phyloP scores from a whole-genome alignment of 257 asterid species.

The Eucommia ulmoides region DNA sequence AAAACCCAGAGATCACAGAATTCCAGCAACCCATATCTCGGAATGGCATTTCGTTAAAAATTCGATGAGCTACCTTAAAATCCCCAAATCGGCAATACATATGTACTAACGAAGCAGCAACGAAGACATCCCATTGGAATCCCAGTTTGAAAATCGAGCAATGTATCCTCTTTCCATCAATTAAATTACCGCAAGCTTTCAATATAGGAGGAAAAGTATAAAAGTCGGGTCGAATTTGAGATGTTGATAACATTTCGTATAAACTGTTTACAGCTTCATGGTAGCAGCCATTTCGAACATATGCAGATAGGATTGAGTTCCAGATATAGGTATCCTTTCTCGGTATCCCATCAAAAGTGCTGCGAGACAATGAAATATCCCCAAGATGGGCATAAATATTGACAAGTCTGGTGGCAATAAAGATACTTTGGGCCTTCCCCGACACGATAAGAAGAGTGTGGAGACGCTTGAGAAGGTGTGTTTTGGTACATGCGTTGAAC shows the following conservation, averaged over 20 bases:
- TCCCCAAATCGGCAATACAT: conserved; percentile 72
- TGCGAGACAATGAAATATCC: conserved; percentile 36
- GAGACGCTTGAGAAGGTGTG: conserved; percentile 30
- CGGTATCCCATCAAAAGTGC: conserved; percentile 33
- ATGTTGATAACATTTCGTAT: conserved; percentile 41
- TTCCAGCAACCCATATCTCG: conserved; percentile 92
- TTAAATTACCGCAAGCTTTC: conserved; percentile 49
- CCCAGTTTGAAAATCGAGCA: conserved; percentile 61
- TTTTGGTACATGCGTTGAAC: conserved; percentile 40
- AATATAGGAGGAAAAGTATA: conserved; percentile 62
- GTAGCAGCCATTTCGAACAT: conserved; percentile 39
- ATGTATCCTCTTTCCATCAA: conserved; percentile 55
- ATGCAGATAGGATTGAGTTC: conserved; percentile 71
- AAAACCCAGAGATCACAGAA: conserved; percentile 78
- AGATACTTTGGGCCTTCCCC: conserved; percentile 42
- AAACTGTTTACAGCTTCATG: conserved; percentile 44
- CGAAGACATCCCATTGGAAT: conserved; percentile 68
- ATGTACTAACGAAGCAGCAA: conserved; percentile 76
- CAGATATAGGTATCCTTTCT: conserved; percentile 57
- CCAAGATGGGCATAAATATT: conserved; percentile 61
- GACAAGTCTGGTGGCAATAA: conserved; percentile 45
- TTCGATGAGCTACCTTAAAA: conserved; percentile 28
- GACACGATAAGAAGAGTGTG: conserved; percentile 64
- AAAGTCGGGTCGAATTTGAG: conserved; percentile 62
- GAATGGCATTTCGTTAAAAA: conserved; percentile 63